A percentile compares a stretch with the other conserved stretches of the same genome.
Conservation (phyloP, 1,284 basidiomycete genomes). For the Ustilago tritici region DNA sequence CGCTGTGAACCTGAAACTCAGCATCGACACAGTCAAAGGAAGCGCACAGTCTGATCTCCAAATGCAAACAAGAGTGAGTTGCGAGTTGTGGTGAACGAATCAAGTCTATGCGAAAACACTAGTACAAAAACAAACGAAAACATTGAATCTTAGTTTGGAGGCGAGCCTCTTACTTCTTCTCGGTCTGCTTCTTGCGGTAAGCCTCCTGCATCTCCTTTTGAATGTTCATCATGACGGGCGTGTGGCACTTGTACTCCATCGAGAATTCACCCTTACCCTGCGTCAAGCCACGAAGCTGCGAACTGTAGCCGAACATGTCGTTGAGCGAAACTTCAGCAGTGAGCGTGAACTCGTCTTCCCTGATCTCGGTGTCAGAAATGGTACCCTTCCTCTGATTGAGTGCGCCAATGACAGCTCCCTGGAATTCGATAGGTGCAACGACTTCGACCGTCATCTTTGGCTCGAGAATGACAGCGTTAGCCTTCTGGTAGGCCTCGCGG, state of each 20-base stretch:
- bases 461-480: constrained; percentile 87
- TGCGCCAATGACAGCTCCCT: constrained; percentile 94
- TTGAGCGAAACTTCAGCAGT: constrained; percentile 92
- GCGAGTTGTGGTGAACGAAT: constrained; percentile 28
- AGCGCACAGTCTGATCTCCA: not conserved
- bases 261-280: constrained; percentile 76
- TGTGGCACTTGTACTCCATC: constrained; percentile 89
- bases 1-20: not conserved
- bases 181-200: constrained; percentile 61
- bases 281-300: constrained; percentile 82
- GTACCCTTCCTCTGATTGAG: constrained; percentile 93
- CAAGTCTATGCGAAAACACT: constrained; percentile 22
- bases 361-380: constrained; percentile 94
- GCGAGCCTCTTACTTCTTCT: constrained; percentile 37
- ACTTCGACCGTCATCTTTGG: constrained; percentile 99
- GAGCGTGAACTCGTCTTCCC: constrained; percentile 95
- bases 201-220: constrained; percentile 83
- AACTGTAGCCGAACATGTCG: constrained; percentile 92
- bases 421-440: constrained; percentile 95
- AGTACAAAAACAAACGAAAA: constrained; percentile 15
- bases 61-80: constrained; percentile 18
- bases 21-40: not conserved
- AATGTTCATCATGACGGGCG: constrained; percentile 87
- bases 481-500: constrained; percentile 86
- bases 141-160: not conserved